A percentile compares a stretch with the other conserved stretches of the same genome.
Conservation (phyloP, 2,329 filamentous ascomycete genomes). For the Zasmidium cellare region DNA sequence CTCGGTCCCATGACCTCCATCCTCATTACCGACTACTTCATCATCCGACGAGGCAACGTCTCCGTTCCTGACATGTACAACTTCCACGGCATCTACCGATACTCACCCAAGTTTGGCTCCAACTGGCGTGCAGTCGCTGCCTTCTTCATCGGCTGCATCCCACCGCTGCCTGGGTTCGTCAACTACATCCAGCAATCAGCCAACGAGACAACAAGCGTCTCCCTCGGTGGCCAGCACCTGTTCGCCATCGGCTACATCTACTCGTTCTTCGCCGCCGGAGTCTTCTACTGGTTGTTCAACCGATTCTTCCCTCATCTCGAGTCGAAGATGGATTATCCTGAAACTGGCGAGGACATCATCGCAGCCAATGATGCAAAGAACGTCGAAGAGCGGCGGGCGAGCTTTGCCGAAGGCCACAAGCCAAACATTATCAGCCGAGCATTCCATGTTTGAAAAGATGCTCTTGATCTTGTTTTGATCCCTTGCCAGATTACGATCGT, state of each 20-base stretch:
- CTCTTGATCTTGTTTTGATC: neutral
- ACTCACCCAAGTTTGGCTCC: conserved; percentile 44
- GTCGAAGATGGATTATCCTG: conserved; percentile 80
- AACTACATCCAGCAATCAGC: conserved; percentile 38
- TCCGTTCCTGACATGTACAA: conserved; percentile 55
- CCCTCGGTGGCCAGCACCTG: conserved; percentile 51
- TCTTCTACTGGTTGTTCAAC: conserved; percentile 38
- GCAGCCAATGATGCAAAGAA: conserved; percentile 37
- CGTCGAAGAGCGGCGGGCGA: conserved; percentile 22
- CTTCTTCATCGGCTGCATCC: conserved; percentile 57
- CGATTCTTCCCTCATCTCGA: conserved; percentile 62
- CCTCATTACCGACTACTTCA: conserved; percentile 61
- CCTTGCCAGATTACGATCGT: too few species aligned
- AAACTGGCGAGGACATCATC: conserved; percentile 60
- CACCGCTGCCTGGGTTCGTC: conserved; percentile 58
- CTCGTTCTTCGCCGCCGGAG: conserved; percentile 36
- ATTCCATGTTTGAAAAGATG: conserved; percentile 24
- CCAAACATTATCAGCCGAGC: conserved; percentile 23
- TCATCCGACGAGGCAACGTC: conserved; percentile 51
- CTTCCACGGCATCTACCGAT: conserved; percentile 52
- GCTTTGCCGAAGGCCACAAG: conserved; percentile 18
- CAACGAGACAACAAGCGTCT: conserved; percentile 38
- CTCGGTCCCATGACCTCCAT: conserved; percentile 63
- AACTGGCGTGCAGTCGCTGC: conserved; percentile 62
- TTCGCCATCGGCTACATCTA: conserved; percentile 40